Percentiles rank a stretch among this genome's conserved stretches.
Evolutionary conservation across 441 rosid genomes (phyloP).

Genomic region (Adansonia grandidieri): DNA sequence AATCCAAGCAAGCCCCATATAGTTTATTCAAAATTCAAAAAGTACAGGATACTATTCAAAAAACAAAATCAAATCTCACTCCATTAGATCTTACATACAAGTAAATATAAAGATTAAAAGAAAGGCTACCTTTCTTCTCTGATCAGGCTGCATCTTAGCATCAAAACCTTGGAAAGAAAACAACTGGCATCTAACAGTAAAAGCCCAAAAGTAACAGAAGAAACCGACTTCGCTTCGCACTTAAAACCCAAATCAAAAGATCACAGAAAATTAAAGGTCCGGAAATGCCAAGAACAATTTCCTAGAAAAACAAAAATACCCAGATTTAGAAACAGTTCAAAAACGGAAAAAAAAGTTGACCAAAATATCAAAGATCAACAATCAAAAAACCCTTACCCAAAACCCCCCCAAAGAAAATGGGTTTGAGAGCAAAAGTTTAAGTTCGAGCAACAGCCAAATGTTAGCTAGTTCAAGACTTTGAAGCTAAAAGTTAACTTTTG

Average conservation of each 20-base stretch:
- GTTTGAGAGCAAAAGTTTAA: conserved; percentile 12
- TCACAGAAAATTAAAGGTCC: conserved; percentile 20
- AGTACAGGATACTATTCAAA: background rate
- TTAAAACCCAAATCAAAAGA: conserved; percentile 33
- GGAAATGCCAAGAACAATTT: conserved; percentile 25
- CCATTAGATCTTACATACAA: background rate
- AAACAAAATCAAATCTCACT: background rate
- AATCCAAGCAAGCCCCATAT: conserved; percentile 15
- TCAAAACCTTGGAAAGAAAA: conserved; percentile 18
- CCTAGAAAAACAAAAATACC: conserved; percentile 21
- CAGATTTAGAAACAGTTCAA: conserved; percentile 27
- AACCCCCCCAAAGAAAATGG: conserved; percentile 27
- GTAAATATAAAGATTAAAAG: no score
- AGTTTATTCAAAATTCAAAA: conserved; percentile 6
- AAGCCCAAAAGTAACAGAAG: background rate
- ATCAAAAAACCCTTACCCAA: conserved; percentile 13
- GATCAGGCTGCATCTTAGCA: no score
- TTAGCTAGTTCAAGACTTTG: conserved; percentile 18
- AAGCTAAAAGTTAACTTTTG: conserved; percentile 23
- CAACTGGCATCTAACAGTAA: conserved; percentile 26
- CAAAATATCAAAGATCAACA: conserved; percentile 32
- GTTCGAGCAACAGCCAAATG: background rate
- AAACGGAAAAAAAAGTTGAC: conserved; percentile 23
- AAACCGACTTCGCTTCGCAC: conserved; percentile 26
- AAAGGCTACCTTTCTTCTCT: no score